A percentile compares a stretch with the other conserved stretches of the same genome.
phyloP scores from a whole-genome alignment of 129 eudicot genomes.

The Flaveria robusta region DNA sequence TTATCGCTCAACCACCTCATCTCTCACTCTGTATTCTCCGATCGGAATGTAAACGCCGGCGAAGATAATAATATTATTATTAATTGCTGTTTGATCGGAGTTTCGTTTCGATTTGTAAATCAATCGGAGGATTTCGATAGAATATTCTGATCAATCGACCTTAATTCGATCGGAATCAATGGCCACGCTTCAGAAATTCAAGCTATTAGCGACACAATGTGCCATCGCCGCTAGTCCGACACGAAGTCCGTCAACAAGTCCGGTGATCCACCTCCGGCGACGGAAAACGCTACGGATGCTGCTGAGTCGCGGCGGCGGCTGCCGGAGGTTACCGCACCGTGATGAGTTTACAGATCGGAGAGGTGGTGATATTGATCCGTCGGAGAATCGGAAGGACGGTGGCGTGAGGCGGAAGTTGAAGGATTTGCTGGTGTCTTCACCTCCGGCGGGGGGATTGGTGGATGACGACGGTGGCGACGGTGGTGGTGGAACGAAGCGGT shows the following conservation, averaged over 20 bases:
- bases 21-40: constrained; percentile 1
- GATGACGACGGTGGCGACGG: constrained; percentile 26
- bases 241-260: constrained; percentile 79
- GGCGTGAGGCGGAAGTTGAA: constrained; percentile 60
- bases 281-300: constrained; percentile 83
- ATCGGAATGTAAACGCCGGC: neutral
- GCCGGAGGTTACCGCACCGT: constrained; percentile 32
- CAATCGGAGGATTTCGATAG: neutral
- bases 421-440: constrained; percentile 80
- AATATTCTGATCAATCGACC: neutral
- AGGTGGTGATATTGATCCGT: constrained; percentile 27
- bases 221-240: constrained; percentile 78
- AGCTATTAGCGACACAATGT: constrained; percentile 81
- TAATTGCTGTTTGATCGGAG: neutral
- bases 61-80: neutral
- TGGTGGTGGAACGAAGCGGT: constrained; percentile 31
- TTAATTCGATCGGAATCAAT: constrained; percentile 37
- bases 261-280: constrained; percentile 83
- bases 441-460: constrained; percentile 45
- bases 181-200: constrained; percentile 80
- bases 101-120: neutral
- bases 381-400: constrained; percentile 40
- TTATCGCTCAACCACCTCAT: neutral
- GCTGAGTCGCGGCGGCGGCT: constrained; percentile 53
- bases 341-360: constrained; percentile 46